Evolutionary conservation across 2,329 filamentous ascomycete species (phyloP).

Genomic region (Diplodia seriata): DNA sequence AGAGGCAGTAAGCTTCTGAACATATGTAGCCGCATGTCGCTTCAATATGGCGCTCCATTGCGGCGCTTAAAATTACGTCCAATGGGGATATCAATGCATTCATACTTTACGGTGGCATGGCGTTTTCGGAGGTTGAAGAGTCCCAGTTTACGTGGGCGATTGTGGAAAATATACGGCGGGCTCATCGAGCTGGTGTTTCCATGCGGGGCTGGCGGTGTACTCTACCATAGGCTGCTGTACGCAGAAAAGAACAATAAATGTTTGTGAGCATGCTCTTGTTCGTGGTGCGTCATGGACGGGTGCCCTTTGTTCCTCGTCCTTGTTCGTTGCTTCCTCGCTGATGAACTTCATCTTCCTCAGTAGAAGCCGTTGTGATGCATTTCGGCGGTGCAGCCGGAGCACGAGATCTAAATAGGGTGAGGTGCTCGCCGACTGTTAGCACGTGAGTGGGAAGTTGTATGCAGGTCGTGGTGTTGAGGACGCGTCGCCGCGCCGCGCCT

Average conservation of each 20-base stretch:
- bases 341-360: not conserved
- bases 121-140: constrained; percentile 12
- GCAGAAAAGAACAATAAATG: constrained; percentile 8
- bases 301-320: not conserved
- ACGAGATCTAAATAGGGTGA: not conserved
- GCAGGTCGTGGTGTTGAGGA: constrained; percentile 16
- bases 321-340: not conserved
- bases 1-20: constrained; percentile 34
- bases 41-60: constrained; percentile 15
- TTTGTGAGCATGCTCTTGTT: not conserved
- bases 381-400: not conserved
- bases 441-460: not conserved
- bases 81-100: constrained; percentile 26
- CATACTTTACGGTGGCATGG: constrained; percentile 15
- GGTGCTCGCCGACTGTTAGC: not conserved
- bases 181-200: constrained; percentile 3
- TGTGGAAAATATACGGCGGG: constrained; percentile 14
- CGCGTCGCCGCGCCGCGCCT: not conserved
- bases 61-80: constrained; percentile 7
- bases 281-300: not conserved
- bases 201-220: constrained; percentile 21
- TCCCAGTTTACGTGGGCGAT: constrained; percentile 10
- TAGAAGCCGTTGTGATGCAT: not conserved
- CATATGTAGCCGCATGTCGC: constrained; percentile 23
- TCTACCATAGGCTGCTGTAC: constrained; percentile 11